Conservation (phyloP, 1,284 basidiomycete genomes). For the Erythrobasidium hasegawianum region DNA sequence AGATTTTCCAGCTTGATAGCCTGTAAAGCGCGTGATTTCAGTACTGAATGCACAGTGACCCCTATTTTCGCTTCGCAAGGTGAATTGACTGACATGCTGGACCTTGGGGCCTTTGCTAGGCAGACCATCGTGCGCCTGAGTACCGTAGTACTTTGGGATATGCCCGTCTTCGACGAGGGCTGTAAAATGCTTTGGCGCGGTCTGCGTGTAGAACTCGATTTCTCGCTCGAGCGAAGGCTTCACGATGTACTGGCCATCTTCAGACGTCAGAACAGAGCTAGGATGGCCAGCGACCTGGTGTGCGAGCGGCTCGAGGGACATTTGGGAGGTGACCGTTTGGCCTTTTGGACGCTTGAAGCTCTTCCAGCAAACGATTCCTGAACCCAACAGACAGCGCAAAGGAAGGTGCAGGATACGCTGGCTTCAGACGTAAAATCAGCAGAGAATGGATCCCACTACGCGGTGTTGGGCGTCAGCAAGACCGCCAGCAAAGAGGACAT, state of each 20-base stretch:
- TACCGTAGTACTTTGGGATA: slow-evolving; percentile 69
- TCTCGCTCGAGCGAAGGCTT: slow-evolving; percentile 74
- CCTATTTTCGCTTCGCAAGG: background rate
- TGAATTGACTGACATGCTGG: slow-evolving; percentile 39
- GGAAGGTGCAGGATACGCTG: too few relatives aligned
- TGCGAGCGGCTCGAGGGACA: slow-evolving; percentile 48
- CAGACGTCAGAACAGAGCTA: slow-evolving; percentile 64
- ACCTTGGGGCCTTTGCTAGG: slow-evolving; percentile 50
- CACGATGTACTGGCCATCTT: slow-evolving; percentile 74
- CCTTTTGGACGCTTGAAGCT: too few relatives aligned
- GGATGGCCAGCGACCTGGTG: slow-evolving; percentile 85
- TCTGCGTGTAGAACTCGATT: slow-evolving; percentile 70
- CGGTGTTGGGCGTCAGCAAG: background rate
- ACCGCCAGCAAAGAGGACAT: slow-evolving; percentile 25
- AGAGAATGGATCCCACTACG: too few relatives aligned
- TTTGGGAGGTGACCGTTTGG: background rate
- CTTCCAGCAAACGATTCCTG: too few relatives aligned
- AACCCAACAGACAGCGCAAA: too few relatives aligned
- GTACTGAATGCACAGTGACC: too few relatives aligned
- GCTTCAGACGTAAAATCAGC: too few relatives aligned
- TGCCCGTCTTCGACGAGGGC: slow-evolving; percentile 40
- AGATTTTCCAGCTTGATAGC: slow-evolving; percentile 66
- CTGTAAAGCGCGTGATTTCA: slow-evolving; percentile 39
- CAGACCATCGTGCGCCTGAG: slow-evolving; percentile 64
- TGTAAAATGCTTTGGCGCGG: slow-evolving; percentile 54